Evolutionary conservation across 1,139 yeast species (phyloP), one percentile per base, ranked within the genome.

Genomic region (Lodderomyces oxycetoniae): DNA sequence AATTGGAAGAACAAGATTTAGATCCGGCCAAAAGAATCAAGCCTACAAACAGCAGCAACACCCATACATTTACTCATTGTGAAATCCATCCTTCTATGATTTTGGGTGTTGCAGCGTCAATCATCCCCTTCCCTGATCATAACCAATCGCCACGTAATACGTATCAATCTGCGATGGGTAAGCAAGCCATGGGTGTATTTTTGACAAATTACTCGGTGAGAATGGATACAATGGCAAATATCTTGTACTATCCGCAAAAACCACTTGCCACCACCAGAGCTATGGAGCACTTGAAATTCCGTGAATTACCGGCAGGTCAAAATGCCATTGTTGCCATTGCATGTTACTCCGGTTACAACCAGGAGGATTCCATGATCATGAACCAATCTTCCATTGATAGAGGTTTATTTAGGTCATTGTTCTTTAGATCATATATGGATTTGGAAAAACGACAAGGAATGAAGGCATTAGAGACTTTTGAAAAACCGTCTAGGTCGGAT

Each of bases 291-390:
- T 74, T 91, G 67, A 91, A 91, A 62, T 91, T 91, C 70, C 77
- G 98, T 69, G 98, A 93, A 61, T 72, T 91, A 46, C 99, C 99
- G 32, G 98, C 99, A 37, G 99, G 99, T 40, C 99, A 91, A 67
- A 91, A 91, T 57, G 98, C 98, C 25, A 80, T 91, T 61, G 99
- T 91, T 32, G 98, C 98, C 26, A 91, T 91, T 72, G 77, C 95
- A 28, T 93, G 98, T 75, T 91, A 91, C 65, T 85, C 95, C 29
- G 99, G 99, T 57, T 91, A 91, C 64, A 91, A 91, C 63, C 99
- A 91, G 74, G 99, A 91, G 83, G 99, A 91, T 83, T 93, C 98
- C 31, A 88, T 91, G 94, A 91, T 91, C 69, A 91, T 91, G 99
- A 91, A 91, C 61, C 99, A 91, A 67, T 83, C 95, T 16, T 85